Evolutionary conservation across 2,329 filamentous ascomycete genomes (phyloP).

Genomic region (Cordyceps fumosorosea): DNA sequence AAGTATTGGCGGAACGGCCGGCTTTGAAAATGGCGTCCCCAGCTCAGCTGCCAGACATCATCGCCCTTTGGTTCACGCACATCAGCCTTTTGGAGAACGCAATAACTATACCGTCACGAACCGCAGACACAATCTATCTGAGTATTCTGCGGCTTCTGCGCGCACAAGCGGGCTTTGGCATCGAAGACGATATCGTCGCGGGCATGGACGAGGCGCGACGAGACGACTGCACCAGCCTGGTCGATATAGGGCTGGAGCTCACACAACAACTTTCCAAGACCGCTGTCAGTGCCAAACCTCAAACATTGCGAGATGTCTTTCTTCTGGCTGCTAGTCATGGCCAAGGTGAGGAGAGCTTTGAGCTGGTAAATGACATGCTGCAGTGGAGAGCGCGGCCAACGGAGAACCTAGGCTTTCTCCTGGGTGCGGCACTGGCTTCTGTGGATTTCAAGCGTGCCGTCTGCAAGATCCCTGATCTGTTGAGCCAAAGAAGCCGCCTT

Average conservation of each 20-base stretch:
- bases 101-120: background rate
- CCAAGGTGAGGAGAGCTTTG: background rate
- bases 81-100: background rate
- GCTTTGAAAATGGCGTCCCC: background rate
- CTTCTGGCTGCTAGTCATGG: background rate
- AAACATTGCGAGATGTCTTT: background rate
- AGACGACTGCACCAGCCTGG: background rate
- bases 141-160: background rate
- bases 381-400: background rate
- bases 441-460: background rate
- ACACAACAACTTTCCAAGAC: background rate
- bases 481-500: background rate
- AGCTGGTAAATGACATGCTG: background rate
- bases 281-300: background rate
- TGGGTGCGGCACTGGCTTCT: background rate
- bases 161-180: background rate
- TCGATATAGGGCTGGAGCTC: conserved; percentile 7
- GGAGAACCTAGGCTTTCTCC: background rate
- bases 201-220: conserved; percentile 7
- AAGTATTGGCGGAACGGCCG: background rate
- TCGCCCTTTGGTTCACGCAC: conserved; percentile 9
- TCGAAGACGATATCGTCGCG: background rate
- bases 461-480: background rate
- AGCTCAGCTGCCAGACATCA: background rate
- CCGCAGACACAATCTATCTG: background rate